Base-by-base conservation (phyloP, 2,329 filamentous ascomycete species). In the Monosporascus sp. region DNA sequence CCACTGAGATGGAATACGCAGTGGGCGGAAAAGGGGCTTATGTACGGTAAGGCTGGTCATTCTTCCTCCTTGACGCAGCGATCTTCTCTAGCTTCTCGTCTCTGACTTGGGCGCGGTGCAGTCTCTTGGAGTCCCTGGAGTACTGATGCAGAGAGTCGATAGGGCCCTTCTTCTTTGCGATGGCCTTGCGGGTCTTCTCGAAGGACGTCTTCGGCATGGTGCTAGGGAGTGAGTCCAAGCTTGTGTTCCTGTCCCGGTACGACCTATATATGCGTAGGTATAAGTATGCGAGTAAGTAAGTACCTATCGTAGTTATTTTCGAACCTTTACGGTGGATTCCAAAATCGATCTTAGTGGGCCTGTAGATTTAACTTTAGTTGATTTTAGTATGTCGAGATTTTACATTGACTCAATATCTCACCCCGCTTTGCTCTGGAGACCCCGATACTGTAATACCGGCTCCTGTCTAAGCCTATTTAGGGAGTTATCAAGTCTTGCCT, bases 101-200 rank as follows among this genome's bases (percentile, higher is more conserved):
- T 70, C 94, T 81, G 58, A 86, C 81, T 57, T 84, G 82, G 20
- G 94, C 94, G 63, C 86, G 82, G 68, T 91, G 87, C 58, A 97
- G 76, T 50, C 90, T 83, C 65, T 87, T 83, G 3, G 91, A 89
- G 75, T 97, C 90, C 60, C 94, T 81, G 56, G 91, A 96, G 69
- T 91, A 91, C 71, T 91, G 88, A 67, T 97, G 93, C 22, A 97
- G 79, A 14, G 87, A 80, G 31, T 86, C 85, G 47, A 90, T 80
- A 40, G 85, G 84, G 20, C 85, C 84, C 59, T 85, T 84, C 80
- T 97, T 97, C 76, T 96, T 96, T 37, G 85, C 77, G 59, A 97
- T 93, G 59, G 91, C 85, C 75, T 97, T 97, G 58, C 88, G 84
- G 20, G 94, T 88, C 69, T 97, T 97, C 58, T 84, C 76, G 7